Evolutionary conservation across 371 early-diverging fungal genomes (phyloP).

Genomic region (Syncephalis fuscata): DNA sequence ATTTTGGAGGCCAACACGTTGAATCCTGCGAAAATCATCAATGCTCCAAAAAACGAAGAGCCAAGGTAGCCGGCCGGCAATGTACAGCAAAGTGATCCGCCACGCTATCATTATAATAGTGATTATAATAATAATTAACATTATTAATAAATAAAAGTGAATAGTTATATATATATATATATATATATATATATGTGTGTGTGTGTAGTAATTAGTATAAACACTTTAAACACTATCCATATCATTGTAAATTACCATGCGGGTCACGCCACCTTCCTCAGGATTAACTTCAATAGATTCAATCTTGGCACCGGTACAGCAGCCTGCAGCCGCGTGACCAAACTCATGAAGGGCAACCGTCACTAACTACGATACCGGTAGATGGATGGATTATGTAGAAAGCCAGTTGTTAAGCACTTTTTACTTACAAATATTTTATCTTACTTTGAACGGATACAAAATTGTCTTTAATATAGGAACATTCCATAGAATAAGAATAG

Average conservation of each 20-base stretch:
- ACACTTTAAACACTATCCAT: constrained; percentile 21
- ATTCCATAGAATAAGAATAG: constrained; percentile 70
- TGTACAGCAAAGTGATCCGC: constrained; percentile 55
- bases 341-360: constrained; percentile 76
- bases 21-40: constrained; percentile 85
- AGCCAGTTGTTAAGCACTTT: too few species aligned
- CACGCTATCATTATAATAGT: constrained; percentile 28
- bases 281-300: constrained; percentile 82
- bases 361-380: constrained; percentile 25
- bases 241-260: too few species aligned
- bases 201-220: constrained; percentile 13
- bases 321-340: constrained; percentile 62
- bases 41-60: constrained; percentile 62
- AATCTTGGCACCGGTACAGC: constrained; percentile 78
- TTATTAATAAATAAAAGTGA: background rate
- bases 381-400: too few species aligned
- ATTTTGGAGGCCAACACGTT: constrained; percentile 70
- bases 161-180: background rate
- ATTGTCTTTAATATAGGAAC: constrained; percentile 63
- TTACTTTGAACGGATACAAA: constrained; percentile 81
- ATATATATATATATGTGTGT: background rate
- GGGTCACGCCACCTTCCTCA: constrained; percentile 82
- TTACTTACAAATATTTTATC: too few species aligned
- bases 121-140: constrained; percentile 1
- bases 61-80: constrained; percentile 66